Evolutionary conservation across 176 grass and related monocot species (phyloP).

Genomic region (Musa itinerans): DNA sequence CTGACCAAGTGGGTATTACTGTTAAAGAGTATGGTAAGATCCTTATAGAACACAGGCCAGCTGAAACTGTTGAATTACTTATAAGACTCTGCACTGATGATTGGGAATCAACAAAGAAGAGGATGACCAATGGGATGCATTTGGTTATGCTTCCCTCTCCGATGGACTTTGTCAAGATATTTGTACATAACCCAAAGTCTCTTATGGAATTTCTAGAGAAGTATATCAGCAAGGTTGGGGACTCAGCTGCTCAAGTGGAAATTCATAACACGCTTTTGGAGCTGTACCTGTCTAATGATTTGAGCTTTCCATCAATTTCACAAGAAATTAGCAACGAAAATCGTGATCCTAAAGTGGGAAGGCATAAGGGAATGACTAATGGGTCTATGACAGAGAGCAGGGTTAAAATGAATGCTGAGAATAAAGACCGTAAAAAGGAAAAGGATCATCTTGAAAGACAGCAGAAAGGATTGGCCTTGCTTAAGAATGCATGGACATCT

Average conservation of each 20-base stretch:
- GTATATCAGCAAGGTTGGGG: constrained; percentile 63
- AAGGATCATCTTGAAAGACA: constrained; percentile 61
- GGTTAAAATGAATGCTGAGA: constrained; percentile 29
- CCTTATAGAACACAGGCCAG: constrained; percentile 74
- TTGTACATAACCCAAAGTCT: constrained; percentile 68
- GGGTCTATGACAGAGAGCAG: constrained; percentile 29
- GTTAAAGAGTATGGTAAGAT: constrained; percentile 98
- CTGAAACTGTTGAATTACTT: constrained; percentile 86
- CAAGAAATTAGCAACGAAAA: constrained; percentile 57
- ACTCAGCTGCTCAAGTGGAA: constrained; percentile 82
- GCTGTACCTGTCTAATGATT: constrained; percentile 79
- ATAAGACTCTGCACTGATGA: constrained; percentile 59
- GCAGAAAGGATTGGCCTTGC: constrained; percentile 63
- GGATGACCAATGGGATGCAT: constrained; percentile 40
- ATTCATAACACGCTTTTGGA: constrained; percentile 94
- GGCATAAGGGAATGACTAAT: constrained; percentile 38
- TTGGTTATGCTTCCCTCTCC: constrained; percentile 73
- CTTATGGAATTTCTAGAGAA: constrained; percentile 96
- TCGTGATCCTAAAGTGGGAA: constrained; percentile 38
- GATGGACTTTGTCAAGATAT: constrained; percentile 96
- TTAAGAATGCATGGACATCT: constrained; percentile 74
- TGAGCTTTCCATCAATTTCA: constrained; percentile 65
- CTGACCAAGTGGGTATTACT: constrained; percentile 84
- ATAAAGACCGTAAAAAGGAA: constrained; percentile 33
- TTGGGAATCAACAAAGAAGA: constrained; percentile 43